Percentiles rank a stretch among this genome's conserved stretches.
Conservation (phyloP, 2,329 filamentous ascomycete species). For the Zasmidium angulare region DNA sequence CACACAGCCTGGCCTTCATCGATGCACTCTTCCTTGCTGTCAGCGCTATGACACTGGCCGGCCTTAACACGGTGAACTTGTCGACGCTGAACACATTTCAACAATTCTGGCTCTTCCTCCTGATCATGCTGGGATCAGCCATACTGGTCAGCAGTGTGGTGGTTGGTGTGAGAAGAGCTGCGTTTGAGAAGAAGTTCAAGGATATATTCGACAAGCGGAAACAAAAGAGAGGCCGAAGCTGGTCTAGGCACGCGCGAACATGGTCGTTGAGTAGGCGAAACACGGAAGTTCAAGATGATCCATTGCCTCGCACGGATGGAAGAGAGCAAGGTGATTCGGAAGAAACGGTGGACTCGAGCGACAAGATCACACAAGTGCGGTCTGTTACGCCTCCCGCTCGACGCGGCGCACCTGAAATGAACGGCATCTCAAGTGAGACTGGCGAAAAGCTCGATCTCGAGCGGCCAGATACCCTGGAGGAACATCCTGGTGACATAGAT, state of each 20-base stretch:
- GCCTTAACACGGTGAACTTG: slow-evolving; percentile 67
- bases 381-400: neutral
- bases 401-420: neutral
- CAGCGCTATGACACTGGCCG: slow-evolving; percentile 66
- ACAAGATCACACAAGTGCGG: neutral
- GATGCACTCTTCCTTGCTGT: slow-evolving; percentile 67
- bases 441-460: neutral
- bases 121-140: slow-evolving; percentile 65
- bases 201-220: slow-evolving; percentile 49
- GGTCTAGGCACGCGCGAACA: slow-evolving; percentile 27
- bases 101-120: slow-evolving; percentile 63
- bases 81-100: slow-evolving; percentile 66
- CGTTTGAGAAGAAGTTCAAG: slow-evolving; percentile 63
- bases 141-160: slow-evolving; percentile 68
- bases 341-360: neutral
- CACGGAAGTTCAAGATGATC: neutral
- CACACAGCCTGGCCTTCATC: slow-evolving; percentile 55
- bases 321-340: neutral
- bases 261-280: slow-evolving; percentile 10
- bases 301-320: neutral
- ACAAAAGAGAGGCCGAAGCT: slow-evolving; percentile 27
- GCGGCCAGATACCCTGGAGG: neutral
- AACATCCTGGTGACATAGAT: neutral
- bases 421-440: neutral
- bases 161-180: slow-evolving; percentile 58